phyloP scores from a whole-genome alignment of 768 basidiomycete genomes.

The Lentinula lateritia region DNA sequence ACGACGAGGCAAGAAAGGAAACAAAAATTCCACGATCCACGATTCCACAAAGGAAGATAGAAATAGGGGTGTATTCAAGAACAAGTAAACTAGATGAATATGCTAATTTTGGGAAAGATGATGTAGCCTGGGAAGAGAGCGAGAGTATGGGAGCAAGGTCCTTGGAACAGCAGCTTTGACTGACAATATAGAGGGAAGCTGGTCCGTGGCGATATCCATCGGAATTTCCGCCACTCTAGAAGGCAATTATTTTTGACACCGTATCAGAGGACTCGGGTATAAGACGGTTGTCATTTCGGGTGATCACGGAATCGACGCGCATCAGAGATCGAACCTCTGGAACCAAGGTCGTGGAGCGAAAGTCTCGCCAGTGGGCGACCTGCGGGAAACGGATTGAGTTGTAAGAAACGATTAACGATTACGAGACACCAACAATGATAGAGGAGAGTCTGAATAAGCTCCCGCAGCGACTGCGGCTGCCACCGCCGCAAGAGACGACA shows the following conservation, averaged over 20 bases:
- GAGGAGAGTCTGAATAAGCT: neutral
- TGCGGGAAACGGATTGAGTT: neutral
- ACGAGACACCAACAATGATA: neutral
- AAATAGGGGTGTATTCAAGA: slow-evolving; percentile 2
- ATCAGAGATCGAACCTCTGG: slow-evolving; percentile 5
- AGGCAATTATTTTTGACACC: neutral
- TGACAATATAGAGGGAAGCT: neutral
- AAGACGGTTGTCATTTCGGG: slow-evolving; percentile 1
- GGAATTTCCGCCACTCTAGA: slow-evolving; percentile 2
- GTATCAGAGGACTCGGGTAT: slow-evolving; percentile 2
- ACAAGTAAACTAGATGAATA: slow-evolving; percentile 4
- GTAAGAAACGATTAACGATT: neutral
- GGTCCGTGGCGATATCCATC: slow-evolving; percentile 1
- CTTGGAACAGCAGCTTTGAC: neutral
- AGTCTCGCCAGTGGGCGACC: neutral
- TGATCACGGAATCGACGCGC: neutral
- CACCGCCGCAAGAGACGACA: neutral
- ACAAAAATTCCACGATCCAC: neutral
- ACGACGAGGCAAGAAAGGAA: neutral
- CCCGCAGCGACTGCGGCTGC: slow-evolving; percentile 4
- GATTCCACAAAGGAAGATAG: neutral
- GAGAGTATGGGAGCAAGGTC: slow-evolving; percentile 4
- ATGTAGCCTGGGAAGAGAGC: neutral
- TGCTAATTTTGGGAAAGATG: neutral
- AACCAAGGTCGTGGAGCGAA: slow-evolving; percentile 6